Percentiles rank a stretch among this genome's conserved stretches.
These are phyloP conservation scores for Agaricus subrufescens DNA, from an alignment of 768 basidiomycete genomes.

Conservation along the genomic window DNA sequence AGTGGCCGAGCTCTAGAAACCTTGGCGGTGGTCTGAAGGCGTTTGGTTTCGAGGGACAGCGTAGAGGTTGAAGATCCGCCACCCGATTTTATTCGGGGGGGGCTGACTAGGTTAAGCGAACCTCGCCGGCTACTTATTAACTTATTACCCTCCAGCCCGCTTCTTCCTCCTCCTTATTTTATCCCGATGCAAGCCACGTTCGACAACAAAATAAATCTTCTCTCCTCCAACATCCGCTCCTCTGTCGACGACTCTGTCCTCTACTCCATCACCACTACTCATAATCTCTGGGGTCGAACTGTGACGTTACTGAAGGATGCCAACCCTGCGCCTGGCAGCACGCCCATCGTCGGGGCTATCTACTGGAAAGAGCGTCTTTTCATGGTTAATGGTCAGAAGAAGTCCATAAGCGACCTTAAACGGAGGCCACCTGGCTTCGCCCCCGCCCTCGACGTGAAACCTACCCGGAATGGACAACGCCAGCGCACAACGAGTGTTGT, in stretches of 20 bases:
- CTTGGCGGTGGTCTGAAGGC: too few species aligned
- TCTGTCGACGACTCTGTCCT: slow-evolving; percentile 39
- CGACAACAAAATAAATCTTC: slow-evolving; percentile 46
- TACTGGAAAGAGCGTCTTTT: slow-evolving; percentile 47
- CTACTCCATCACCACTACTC: slow-evolving; percentile 39
- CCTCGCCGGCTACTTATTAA: neutral
- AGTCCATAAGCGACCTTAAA: slow-evolving; percentile 35
- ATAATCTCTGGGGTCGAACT: slow-evolving; percentile 37
- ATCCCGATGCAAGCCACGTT: slow-evolving; percentile 44
- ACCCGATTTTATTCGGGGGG: neutral
- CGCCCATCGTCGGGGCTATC: slow-evolving; percentile 39
- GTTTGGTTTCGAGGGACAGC: too few species aligned
- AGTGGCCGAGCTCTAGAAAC: too few species aligned
- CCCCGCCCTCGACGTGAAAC: slow-evolving; percentile 28
- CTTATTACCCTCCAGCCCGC: neutral
- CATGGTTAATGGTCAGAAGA: slow-evolving; percentile 38
- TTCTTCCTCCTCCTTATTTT: neutral
- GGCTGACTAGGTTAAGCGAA: neutral
- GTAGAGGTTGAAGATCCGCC: too few species aligned
- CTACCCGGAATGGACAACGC: neutral
- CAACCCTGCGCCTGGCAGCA: slow-evolving; percentile 33
- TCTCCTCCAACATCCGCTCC: slow-evolving; percentile 37
- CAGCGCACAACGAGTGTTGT: neutral
- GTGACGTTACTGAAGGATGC: slow-evolving; percentile 42
- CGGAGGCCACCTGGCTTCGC: slow-evolving; percentile 32